A percentile compares a stretch with the other conserved stretches of the same genome.
These are phyloP conservation scores for Thermothielavioides terrestris DNA, from an alignment of 495 filamentous ascomycete species.

Conservation along the genomic window DNA sequence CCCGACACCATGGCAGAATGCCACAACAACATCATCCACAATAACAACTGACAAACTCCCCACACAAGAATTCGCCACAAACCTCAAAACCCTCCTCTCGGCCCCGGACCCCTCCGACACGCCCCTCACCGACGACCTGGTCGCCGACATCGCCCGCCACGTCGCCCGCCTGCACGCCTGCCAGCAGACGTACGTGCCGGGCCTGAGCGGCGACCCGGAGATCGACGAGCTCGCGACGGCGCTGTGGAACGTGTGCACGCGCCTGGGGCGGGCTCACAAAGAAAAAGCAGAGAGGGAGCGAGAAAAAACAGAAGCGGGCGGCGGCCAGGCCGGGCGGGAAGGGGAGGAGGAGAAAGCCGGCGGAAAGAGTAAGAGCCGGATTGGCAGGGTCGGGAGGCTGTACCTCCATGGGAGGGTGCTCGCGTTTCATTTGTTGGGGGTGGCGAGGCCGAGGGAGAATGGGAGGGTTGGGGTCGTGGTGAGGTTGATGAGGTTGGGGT, in stretches of 20 bases:
- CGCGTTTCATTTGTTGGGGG: constrained; percentile 61
- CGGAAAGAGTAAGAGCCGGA: background rate
- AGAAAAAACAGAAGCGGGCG: background rate
- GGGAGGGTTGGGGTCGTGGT: constrained; percentile 32
- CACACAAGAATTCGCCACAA: constrained; percentile 15
- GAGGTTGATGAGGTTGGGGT: constrained; percentile 54
- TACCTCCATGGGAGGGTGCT: constrained; percentile 48
- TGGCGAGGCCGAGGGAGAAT: constrained; percentile 34
- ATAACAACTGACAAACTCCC: background rate
- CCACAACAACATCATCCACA: background rate
- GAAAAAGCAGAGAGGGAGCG: background rate
- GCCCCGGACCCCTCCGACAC: constrained; percentile 9
- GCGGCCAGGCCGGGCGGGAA: background rate
- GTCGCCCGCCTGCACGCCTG: constrained; percentile 22
- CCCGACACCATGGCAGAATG: background rate
- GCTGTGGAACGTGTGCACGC: constrained; percentile 62
- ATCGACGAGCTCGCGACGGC: constrained; percentile 47
- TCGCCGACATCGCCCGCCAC: constrained; percentile 33
- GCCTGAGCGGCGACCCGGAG: constrained; percentile 23
- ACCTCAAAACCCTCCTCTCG: constrained; percentile 17
- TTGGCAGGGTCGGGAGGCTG: constrained; percentile 16
- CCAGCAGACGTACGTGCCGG: constrained; percentile 6
- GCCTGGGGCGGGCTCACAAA: constrained; percentile 31
- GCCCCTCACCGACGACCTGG: constrained; percentile 16
- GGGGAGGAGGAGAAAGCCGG: background rate